Evolutionary conservation across 371 early-diverging fungal genomes (phyloP), one percentile per base, ranked within the genome.

Genomic region (Syncephalastrum racemosum): DNA sequence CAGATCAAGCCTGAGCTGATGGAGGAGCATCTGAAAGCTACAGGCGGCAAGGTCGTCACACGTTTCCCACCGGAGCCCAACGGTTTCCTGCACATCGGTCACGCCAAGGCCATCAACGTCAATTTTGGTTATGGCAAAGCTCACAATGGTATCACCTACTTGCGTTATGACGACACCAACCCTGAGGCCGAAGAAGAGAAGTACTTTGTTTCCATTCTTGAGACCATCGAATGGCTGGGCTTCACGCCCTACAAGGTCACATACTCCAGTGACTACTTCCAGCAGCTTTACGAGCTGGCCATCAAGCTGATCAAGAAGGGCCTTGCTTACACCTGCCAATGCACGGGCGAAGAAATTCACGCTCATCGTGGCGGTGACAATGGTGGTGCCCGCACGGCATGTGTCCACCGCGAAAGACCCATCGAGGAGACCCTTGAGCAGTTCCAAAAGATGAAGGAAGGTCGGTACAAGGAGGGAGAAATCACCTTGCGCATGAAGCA

Each of bases 61-160:
- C 93, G 99, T 48, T 99, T 99, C 83, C 99, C 99, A 18, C 99
- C 99, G 44, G 99, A 99, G 80, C 99, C 99, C 54, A 99, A 98
- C 69, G 99, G 99, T 15, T 96, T 88, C 78, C 71, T 88, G 52
- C 99, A 99, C 71, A 98, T 99, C 77, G 99, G 99, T 53, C 99
- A 99, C 73, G 99, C 99, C 49, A 99, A 99, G 80, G 99, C 99
- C 39, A 94, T 99, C 81, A 99, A 99, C 73, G 87, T 99, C 68
- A 97, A 95, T 76, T 99, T 99, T 86, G 97, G 96, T 54, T 99
- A 96, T 66, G 99, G 98, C 31, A 84, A 89, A 61, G 93, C 93
- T 13, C 90, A 95, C 73, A 83, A 90, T 50, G 99, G 99, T 44
- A 69, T 87, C 58, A 92, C 92, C 56, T 96, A 97, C 77, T 82